phyloP scores from a whole-genome alignment of 2,329 filamentous ascomycete species.

The Aspergillus intermedius region DNA sequence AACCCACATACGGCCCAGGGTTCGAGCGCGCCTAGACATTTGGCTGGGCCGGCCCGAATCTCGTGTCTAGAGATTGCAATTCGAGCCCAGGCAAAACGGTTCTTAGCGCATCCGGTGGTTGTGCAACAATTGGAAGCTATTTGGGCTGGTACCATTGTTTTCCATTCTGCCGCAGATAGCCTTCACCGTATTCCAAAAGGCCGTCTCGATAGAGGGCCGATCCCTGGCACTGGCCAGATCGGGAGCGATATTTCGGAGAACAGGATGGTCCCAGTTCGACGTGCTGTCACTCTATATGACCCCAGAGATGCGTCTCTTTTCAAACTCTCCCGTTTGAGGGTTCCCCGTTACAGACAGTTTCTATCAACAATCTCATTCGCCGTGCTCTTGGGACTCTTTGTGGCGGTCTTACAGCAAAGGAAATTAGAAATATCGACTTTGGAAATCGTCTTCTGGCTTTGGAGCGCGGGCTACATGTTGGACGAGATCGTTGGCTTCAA shows the following conservation, averaged over 20 bases:
- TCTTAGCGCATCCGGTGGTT: slow-evolving; percentile 83
- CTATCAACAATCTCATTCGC: slow-evolving; percentile 83
- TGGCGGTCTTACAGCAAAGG: slow-evolving; percentile 70
- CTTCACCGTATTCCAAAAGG: slow-evolving; percentile 59
- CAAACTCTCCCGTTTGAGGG: slow-evolving; percentile 82
- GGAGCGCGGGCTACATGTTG: slow-evolving; percentile 94
- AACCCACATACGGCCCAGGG: slow-evolving; percentile 27
- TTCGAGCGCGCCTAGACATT: slow-evolving; percentile 37
- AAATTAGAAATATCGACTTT: slow-evolving; percentile 75
- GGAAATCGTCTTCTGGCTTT: slow-evolving; percentile 93
- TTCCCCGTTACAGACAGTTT: slow-evolving; percentile 85
- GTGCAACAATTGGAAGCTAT: slow-evolving; percentile 95
- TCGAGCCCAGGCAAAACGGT: slow-evolving; percentile 83
- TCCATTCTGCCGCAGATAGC: slow-evolving; percentile 80
- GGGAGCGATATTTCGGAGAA: slow-evolving; percentile 6
- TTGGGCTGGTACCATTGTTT: slow-evolving; percentile 92
- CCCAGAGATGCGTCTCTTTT: slow-evolving; percentile 83
- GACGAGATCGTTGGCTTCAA: slow-evolving; percentile 95
- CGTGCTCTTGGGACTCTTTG: slow-evolving; percentile 74
- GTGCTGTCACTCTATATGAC: slow-evolving; percentile 82
- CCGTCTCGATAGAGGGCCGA: slow-evolving; percentile 12
- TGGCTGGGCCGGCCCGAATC: slow-evolving; percentile 63
- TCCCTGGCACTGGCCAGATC: slow-evolving; percentile 21
- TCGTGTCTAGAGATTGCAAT: slow-evolving; percentile 92
- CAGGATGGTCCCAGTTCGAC: slow-evolving; percentile 37